A percentile compares a stretch with the other conserved stretches of the same genome.
Evolutionary conservation across 768 basidiomycete genomes (phyloP).

Genomic region (Pulveroboletus sp.): DNA sequence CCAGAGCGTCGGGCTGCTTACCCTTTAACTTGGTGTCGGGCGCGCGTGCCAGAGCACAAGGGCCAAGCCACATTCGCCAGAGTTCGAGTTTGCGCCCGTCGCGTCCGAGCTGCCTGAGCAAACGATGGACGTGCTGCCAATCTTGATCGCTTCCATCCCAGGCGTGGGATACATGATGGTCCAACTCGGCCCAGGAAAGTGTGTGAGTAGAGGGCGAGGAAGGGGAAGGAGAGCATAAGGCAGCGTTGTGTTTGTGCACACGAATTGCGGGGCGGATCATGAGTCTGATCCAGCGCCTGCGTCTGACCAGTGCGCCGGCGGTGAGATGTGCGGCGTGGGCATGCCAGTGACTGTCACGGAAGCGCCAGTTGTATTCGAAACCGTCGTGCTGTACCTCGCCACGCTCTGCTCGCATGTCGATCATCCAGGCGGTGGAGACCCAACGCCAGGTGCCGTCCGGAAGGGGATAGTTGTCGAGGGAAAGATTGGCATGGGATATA

Average conservation of each 20-base stretch:
- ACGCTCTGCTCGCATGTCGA: conserved; percentile 76
- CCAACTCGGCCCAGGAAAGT: conserved; percentile 8
- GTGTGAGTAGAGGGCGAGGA: conserved; percentile 22
- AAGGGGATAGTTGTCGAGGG: conserved; percentile 61
- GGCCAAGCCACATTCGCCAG: conserved; percentile 68
- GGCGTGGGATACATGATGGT: conserved; percentile 33
- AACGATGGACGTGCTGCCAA: conserved; percentile 52
- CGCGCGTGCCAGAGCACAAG: conserved; percentile 21
- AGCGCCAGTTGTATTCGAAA: conserved; percentile 82
- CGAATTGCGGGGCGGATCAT: conserved; percentile 65
- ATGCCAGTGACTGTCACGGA: conserved; percentile 63
- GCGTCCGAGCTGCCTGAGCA: conserved; percentile 49
- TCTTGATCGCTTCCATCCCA: conserved; percentile 59
- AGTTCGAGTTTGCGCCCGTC: conserved; percentile 76
- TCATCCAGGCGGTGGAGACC: conserved; percentile 80
- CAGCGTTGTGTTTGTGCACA: conserved; percentile 1
- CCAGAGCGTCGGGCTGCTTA: conserved; percentile 38
- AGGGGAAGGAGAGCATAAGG: neutral
- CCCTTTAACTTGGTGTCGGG: conserved; percentile 32
- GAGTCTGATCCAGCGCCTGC: conserved; percentile 77
- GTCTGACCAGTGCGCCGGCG: conserved; percentile 68
- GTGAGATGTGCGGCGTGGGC: conserved; percentile 54
- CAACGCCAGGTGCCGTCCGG: conserved; percentile 80
- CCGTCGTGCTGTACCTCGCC: conserved; percentile 79
- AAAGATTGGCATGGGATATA: conserved; percentile 48